phyloP scores from a whole-genome alignment of 2,329 filamentous ascomycete genomes.

The Colletotrichum spaethianum region DNA sequence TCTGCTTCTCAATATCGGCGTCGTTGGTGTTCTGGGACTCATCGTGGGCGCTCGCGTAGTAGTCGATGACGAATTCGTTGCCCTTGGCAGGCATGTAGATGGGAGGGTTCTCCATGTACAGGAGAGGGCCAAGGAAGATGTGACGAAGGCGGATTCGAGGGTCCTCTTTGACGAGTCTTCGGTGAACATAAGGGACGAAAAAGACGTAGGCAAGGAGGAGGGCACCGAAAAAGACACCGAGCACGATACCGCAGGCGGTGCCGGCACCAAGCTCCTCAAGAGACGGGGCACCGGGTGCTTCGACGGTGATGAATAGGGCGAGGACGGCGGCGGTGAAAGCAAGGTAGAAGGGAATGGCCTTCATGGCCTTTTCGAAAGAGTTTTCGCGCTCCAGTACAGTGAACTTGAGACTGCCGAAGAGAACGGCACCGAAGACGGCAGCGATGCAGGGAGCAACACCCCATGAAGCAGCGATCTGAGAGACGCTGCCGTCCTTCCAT shows the following conservation, averaged over 20 bases:
- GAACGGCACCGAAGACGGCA: slow-evolving; percentile 39
- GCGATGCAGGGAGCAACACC: slow-evolving; percentile 42
- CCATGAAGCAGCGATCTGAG: slow-evolving; percentile 45
- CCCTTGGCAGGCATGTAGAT: slow-evolving; percentile 46
- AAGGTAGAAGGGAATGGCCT: slow-evolving; percentile 45
- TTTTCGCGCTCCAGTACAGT: slow-evolving; percentile 39
- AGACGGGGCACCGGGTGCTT: slow-evolving; percentile 40
- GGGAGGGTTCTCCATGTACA: slow-evolving; percentile 46
- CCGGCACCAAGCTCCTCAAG: slow-evolving; percentile 52
- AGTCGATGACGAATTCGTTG: slow-evolving; percentile 47
- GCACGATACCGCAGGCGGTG: slow-evolving; percentile 48
- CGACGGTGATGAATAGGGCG: slow-evolving; percentile 45
- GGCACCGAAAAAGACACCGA: slow-evolving; percentile 50
- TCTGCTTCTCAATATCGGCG: slow-evolving; percentile 25
- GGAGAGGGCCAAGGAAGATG: slow-evolving; percentile 54
- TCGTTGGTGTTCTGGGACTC: slow-evolving; percentile 7
- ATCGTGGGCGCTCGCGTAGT: slow-evolving; percentile 43
- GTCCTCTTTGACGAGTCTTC: slow-evolving; percentile 51
- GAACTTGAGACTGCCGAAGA: slow-evolving; percentile 43
- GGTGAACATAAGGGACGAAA: slow-evolving; percentile 54
- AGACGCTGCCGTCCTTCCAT: slow-evolving; percentile 43
- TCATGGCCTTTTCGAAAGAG: slow-evolving; percentile 42
- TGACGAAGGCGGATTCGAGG: slow-evolving; percentile 50
- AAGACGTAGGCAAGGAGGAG: slow-evolving; percentile 50
- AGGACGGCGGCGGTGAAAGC: slow-evolving; percentile 45